Base-by-base conservation (phyloP, 768 basidiomycete species). In the Xerocomus spinulosus region DNA sequence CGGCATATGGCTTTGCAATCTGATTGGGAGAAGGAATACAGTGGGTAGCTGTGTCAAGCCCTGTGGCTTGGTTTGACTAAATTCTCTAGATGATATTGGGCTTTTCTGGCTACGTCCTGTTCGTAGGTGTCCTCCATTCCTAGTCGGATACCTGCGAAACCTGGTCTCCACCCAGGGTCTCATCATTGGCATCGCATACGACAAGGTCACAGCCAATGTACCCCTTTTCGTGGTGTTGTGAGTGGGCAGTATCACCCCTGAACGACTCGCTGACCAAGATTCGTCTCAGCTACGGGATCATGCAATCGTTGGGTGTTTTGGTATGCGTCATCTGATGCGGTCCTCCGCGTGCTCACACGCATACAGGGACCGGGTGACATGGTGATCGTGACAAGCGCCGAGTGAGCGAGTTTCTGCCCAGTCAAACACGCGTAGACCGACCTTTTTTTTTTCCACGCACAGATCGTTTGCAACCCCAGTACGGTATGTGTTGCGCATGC, bases 161-260 rank as follows among this genome's bases (percentile, higher is more conserved):
- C n/a, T 12, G 9, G 8, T 12, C 13, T 18, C 25, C 37, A 2
- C 24, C 12, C n/a, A 49, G 52, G 80, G 80, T 5, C 69, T 83
- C 36, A 75, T 69, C 26, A 82, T 83, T 37, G 81, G 83, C 12
- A 61, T 75, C 24, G 66, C 76, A 1, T 87, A 85, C 56, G 72
- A 85, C 46, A 75, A 73, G 59, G 80, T 87, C 39, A 82, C 78
- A 14, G 69, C 74, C 18, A 80, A 82, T 21, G 73, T 76, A 30
- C 81, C 80, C 4, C 70, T 81, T 7, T 88, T 87, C 56, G 73
- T 87, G 40, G 66, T 87, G 51, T 79, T 87, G 81, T 82, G 56
- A 57, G 79, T 62, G 3, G 5, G 17, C 10, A 7, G 20, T 29
- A 37, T 26, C 18, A 38, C 24, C 34, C n/a, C 20, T 20, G 29